phyloP scores from a whole-genome alignment of 2,329 filamentous ascomycete species.

The Beauveria pseudobassiana region DNA sequence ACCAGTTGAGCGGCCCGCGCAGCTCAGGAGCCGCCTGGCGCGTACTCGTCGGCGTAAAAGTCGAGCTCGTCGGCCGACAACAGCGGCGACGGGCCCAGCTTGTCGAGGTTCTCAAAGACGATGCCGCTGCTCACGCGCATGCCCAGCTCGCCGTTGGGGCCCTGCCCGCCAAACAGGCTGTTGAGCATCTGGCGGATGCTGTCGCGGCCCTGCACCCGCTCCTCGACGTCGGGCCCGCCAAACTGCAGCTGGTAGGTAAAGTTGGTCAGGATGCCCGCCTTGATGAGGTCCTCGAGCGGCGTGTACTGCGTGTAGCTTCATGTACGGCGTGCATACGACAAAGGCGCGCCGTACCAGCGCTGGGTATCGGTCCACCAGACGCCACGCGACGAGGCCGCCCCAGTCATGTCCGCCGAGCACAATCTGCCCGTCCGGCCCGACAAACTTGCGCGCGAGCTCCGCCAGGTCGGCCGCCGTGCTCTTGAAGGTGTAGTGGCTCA shows the following conservation, averaged over 20 bases:
- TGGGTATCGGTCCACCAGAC: slow-evolving; percentile 66
- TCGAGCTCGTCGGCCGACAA: slow-evolving; percentile 64
- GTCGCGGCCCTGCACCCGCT: slow-evolving; percentile 45
- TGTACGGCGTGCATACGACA: slow-evolving; percentile 72
- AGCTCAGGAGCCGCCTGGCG: slow-evolving; percentile 52
- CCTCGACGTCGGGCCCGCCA: slow-evolving; percentile 58
- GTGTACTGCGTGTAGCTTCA: slow-evolving; percentile 45
- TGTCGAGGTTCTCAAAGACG: slow-evolving; percentile 53
- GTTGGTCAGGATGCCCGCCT: slow-evolving; percentile 48
- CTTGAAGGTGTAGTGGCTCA: slow-evolving; percentile 62
- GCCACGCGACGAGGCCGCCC: slow-evolving; percentile 74
- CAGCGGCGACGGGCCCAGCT: slow-evolving; percentile 49
- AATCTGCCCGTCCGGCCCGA: slow-evolving; percentile 44
- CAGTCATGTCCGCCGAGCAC: slow-evolving; percentile 91
- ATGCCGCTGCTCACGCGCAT: slow-evolving; percentile 58
- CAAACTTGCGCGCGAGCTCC: slow-evolving; percentile 54
- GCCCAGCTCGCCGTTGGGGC: slow-evolving; percentile 44
- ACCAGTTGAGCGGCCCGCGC: slow-evolving; percentile 81
- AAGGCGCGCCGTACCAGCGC: slow-evolving; percentile 68
- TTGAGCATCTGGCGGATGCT: slow-evolving; percentile 64
- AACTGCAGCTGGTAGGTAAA: slow-evolving; percentile 85
- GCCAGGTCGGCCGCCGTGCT: slow-evolving; percentile 67
- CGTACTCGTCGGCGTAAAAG: slow-evolving; percentile 67
- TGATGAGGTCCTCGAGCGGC: slow-evolving; percentile 53
- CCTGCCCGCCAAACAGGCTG: slow-evolving; percentile 60